A percentile compares a stretch with the other conserved stretches of the same genome.
Conservation (phyloP, 495 filamentous ascomycete species). For the Hypoxylon intermedium region DNA sequence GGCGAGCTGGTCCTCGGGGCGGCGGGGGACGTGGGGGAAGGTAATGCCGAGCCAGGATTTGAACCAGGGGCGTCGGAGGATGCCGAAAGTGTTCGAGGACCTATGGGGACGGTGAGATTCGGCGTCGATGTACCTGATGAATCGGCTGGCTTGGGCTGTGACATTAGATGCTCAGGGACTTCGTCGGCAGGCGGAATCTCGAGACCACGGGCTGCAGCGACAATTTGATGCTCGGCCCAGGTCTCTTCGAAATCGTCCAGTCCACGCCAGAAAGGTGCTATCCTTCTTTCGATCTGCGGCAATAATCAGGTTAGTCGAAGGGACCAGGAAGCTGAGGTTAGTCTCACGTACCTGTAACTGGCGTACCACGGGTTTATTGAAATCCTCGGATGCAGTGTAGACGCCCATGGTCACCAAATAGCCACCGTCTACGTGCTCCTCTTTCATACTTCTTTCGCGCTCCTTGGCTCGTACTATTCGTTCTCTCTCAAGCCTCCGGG, state of each 20-base stretch:
- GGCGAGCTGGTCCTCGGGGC: slow-evolving; percentile 46
- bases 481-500: slow-evolving; percentile 83
- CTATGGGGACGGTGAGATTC: slow-evolving; percentile 78
- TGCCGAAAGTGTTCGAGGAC: slow-evolving; percentile 73
- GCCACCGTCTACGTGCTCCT: slow-evolving; percentile 93
- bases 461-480: slow-evolving; percentile 75
- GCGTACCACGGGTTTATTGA: slow-evolving; percentile 85
- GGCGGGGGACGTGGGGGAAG: slow-evolving; percentile 63
- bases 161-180: slow-evolving; percentile 71
- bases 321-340: no score
- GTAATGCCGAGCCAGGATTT: slow-evolving; percentile 57
- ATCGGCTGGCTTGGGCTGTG: slow-evolving; percentile 50
- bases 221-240: slow-evolving; percentile 93
- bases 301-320: slow-evolving; percentile 22
- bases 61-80: slow-evolving; percentile 69
- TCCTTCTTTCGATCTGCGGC: slow-evolving; percentile 81
- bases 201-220: slow-evolving; percentile 86
- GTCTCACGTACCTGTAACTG: slow-evolving; percentile 79
- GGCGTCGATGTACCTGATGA: slow-evolving; percentile 39
- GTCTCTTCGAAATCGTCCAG: slow-evolving; percentile 85
- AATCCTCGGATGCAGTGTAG: slow-evolving; percentile 92
- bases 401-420: slow-evolving; percentile 93
- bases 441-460: slow-evolving; percentile 87
- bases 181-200: slow-evolving; percentile 85
- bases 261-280: slow-evolving; percentile 95